Conservation (phyloP, 1,139 yeast genomes). For the Candida sanyaensis region DNA sequence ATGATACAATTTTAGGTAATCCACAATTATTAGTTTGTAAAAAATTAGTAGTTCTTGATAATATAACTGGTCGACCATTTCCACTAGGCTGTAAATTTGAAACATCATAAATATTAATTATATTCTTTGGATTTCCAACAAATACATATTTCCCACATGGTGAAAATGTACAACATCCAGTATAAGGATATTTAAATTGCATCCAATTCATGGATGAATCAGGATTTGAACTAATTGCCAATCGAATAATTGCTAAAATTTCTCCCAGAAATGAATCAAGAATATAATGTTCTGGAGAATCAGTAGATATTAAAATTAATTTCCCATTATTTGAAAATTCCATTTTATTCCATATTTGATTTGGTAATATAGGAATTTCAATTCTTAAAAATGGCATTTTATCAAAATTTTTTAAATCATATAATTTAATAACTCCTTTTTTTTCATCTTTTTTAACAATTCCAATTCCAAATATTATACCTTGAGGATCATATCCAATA, state of each 20-base stretch:
- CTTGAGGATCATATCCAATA: constrained; percentile 80
- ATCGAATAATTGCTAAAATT: constrained; percentile 51
- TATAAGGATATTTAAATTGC: constrained; percentile 46
- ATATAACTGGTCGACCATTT: constrained; percentile 7
- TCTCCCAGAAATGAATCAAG: constrained; percentile 75
- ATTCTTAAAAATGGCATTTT: constrained; percentile 53
- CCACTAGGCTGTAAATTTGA: constrained; percentile 32
- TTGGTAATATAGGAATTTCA: constrained; percentile 25
- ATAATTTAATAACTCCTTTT: constrained; percentile 56
- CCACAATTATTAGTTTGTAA: constrained; percentile 27
- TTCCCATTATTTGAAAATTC: constrained; percentile 88
- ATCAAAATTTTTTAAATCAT: constrained; percentile 60
- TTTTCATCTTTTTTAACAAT: constrained; percentile 37
- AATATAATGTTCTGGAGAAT: constrained; percentile 54
- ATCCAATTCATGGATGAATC: constrained; percentile 21
- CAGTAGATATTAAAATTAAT: constrained; percentile 64
- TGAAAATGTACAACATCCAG: constrained; percentile 68
- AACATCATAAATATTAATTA: constrained; percentile 66
- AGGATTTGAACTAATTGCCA: constrained; percentile 4
- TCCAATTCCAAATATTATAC: constrained; percentile 77
- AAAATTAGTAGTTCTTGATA: constrained; percentile 16
- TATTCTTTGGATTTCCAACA: constrained; percentile 61
- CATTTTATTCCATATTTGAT: constrained; percentile 59
- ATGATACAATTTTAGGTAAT: constrained; percentile 63
- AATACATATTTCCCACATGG: constrained; percentile 81